Conservation (phyloP, 2,329 filamentous ascomycete species). For the Plectosphaerella sp. region DNA sequence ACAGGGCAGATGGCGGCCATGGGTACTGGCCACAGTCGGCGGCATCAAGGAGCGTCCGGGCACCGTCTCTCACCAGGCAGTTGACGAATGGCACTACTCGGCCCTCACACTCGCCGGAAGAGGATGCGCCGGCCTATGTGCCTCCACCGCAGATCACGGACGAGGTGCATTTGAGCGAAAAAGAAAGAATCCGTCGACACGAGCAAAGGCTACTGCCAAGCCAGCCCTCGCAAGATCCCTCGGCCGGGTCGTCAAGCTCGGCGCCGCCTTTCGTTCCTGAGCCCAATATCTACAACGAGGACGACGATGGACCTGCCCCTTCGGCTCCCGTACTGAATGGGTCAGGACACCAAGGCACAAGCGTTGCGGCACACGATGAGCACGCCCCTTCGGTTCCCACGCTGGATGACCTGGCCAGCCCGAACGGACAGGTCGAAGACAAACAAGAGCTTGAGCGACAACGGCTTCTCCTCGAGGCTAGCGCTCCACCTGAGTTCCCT, state of each 20-base stretch:
- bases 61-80: constrained; percentile 4
- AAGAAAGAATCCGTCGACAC: constrained; percentile 72
- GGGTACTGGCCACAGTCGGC: constrained; percentile 8
- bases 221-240: constrained; percentile 52
- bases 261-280: constrained; percentile 14
- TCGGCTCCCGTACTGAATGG: background rate
- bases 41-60: background rate
- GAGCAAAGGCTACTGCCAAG: constrained; percentile 80
- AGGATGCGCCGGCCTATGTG: constrained; percentile 43
- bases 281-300: constrained; percentile 43
- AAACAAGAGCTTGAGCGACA: constrained; percentile 73
- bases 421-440: constrained; percentile 53
- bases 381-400: constrained; percentile 39
- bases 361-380: constrained; percentile 11
- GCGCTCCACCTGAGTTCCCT: constrained; percentile 56
- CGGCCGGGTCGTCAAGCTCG: constrained; percentile 26
- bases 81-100: constrained; percentile 3
- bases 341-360: no score
- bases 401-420: constrained; percentile 34
- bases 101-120: background rate
- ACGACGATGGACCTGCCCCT: constrained; percentile 29
- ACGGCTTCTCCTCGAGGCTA: constrained; percentile 59
- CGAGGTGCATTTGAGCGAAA: constrained; percentile 69
- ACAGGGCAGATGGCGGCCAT: constrained; percentile 6
- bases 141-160: constrained; percentile 56